Evolutionary conservation across 2,329 filamentous ascomycete species (phyloP), one percentile per base, ranked within the genome.

Genomic region (Botrytis medusae): DNA sequence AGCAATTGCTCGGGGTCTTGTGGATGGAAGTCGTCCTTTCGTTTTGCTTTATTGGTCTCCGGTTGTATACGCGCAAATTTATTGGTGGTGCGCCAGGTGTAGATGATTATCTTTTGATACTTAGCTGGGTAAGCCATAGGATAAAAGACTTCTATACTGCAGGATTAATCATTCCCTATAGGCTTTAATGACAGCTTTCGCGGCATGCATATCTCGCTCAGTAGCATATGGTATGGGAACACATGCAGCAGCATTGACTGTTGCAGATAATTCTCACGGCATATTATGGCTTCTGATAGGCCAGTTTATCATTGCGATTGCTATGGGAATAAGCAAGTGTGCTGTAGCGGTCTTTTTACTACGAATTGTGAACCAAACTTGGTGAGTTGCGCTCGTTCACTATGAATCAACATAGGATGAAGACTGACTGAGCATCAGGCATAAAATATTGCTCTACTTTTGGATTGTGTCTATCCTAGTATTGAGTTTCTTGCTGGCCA

Each of bases 201-300:
- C 69, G 2, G 57, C 29, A 37, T 71, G 69, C 8, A 51, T 40
- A n/a, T 22, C 42, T 16, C 42, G 32, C 20, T 71, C 69, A 12
- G 69, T 71, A 29, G 22, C 44, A 51, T 51, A 42, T 16, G 69
- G 69, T 9, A 71, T 71, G 69, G 69, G 69, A 29, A 32, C 69
- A 29, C 69, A 71, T 29, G 57, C 59, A 4, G n/a, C 40, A 29
- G 14, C 1, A 40, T 22, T 71, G 59, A 54, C n/a, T 54, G 0
- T 54, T 22, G 32, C 62, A 14, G 42, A 71, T 46, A 44, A 54
- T 16, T 12, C 44, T 22, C n/a, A 32, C 29, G 69, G 57, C 18
- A 71, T 71, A 22, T n/a, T 71, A 14, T 71, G 69, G 69, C 69
- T 71, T 34, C 12, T 71, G 10, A 63, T 71, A 42, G 69, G 69